Evolutionary conservation across 2,329 filamentous ascomycete genomes (phyloP), one percentile per base, ranked within the genome.

Genomic region (Aspergillus quadrilineatus): DNA sequence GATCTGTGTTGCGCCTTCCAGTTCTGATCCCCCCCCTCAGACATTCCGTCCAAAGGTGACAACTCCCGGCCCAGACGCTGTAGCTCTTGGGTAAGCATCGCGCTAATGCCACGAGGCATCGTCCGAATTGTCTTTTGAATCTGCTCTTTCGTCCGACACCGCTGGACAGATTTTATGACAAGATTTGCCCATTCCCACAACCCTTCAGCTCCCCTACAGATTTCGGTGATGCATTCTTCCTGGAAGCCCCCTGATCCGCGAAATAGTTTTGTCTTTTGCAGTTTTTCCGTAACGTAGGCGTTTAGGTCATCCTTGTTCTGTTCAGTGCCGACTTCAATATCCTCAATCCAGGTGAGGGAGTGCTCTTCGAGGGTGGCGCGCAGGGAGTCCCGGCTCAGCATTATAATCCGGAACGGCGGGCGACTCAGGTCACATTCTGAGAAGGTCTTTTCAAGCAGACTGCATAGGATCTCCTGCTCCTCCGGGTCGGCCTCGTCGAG

Each of bases 181-280:
- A 60, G 56, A 48, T 60, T 60, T 3, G 56, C 56, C 59, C 59
- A 60, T 52, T 58, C 56, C 59, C 58, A 60, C 8, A 60, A 36
- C 10, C 59, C 59, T 50, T 60, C 59, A 5, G 59, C 59, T 45
- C 52, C 8, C 17, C 4, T 6, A 7, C 45, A 32, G 14, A 60
- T 56, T 4, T 54, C 53, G 1, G 17, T 39, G 50, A 60, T 37
- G 17, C 53, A 15, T 14, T 60, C 57, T 9, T 60, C 49, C 9
- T 37, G 49, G 14, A 62, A 55, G 8, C 49, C 51, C 8, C 55
- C 10, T 49, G 29, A 28, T 3, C 34, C 44, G 29, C 58, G 55
- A 29, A 62, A 60, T 28, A 62, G 17, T 9, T 37, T 55, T 6
- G 56, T 41, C 46, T 48, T 60, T 42, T 57, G 60, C 15, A 60